Evolutionary conservation across 2,329 filamentous ascomycete genomes (phyloP).

Genomic region (Aspergillus awamori): DNA sequence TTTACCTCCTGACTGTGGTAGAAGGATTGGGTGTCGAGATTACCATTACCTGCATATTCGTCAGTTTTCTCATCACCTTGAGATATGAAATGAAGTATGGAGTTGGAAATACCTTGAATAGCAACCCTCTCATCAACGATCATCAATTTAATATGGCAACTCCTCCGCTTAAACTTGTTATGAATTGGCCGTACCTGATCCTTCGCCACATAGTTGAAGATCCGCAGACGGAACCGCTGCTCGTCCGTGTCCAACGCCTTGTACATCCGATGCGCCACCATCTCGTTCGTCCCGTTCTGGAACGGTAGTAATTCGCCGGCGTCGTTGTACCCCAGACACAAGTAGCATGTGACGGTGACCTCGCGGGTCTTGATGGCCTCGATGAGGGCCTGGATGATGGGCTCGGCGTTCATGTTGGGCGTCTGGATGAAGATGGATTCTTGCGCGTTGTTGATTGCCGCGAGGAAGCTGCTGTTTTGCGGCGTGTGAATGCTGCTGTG

Average conservation of each 20-base stretch:
- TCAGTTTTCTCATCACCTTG: neutral
- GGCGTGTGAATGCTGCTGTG: slow-evolving; percentile 65
- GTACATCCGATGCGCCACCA: slow-evolving; percentile 65
- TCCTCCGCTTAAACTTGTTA: slow-evolving; percentile 65
- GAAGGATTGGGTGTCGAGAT: slow-evolving; percentile 80
- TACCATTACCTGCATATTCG: slow-evolving; percentile 61
- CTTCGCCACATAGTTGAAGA: slow-evolving; percentile 73
- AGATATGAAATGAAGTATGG: neutral
- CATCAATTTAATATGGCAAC: slow-evolving; percentile 77
- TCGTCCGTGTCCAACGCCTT: slow-evolving; percentile 55
- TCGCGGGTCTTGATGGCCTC: slow-evolving; percentile 66
- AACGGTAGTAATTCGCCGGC: slow-evolving; percentile 73
- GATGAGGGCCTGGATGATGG: slow-evolving; percentile 64
- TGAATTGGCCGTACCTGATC: slow-evolving; percentile 71
- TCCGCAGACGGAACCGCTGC: slow-evolving; percentile 57
- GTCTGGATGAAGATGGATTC: slow-evolving; percentile 74
- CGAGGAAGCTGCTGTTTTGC: slow-evolving; percentile 76
- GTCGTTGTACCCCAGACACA: slow-evolving; percentile 80
- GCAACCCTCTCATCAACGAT: slow-evolving; percentile 70
- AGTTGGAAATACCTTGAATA: slow-evolving; percentile 56
- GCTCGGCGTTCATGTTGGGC: slow-evolving; percentile 73
- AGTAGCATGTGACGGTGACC: slow-evolving; percentile 68
- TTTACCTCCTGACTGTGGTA: slow-evolving; percentile 79
- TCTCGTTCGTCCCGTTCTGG: slow-evolving; percentile 76
- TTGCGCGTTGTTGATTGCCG: slow-evolving; percentile 66